Evolutionary conservation across 371 early-diverging fungal genomes (phyloP), one percentile per base, ranked within the genome.

Genomic region (Aphelidium insulamus): DNA sequence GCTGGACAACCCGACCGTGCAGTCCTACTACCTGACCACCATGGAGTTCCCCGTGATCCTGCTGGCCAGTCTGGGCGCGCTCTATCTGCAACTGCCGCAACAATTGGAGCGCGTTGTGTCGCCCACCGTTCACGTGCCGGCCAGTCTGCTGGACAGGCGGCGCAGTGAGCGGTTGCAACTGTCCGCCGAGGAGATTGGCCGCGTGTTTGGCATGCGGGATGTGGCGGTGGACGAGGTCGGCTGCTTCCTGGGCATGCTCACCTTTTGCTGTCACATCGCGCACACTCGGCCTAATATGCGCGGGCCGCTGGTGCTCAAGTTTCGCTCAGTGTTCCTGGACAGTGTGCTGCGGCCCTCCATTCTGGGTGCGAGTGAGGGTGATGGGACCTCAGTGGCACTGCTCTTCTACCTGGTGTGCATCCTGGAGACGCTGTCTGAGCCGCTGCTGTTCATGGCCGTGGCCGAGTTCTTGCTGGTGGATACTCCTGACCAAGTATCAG

Each of bases 401-500:
- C 70, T 92, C 37, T 76, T 69, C 37, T 92, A 92, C 40, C 62
- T 90, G 25, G 77, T 78, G 34, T 45, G 73, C 33, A 77, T 88
- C 37, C 43, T 86, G 5, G 73, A 72, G 26, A 62, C 66, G 0
- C 46, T 82, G 11, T 28, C 76, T 75, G 29, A 50, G 50, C 40
- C 91, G 88, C 6, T 52, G 50, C 48, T 91, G 90, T 26, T 76
- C 80, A n/a, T 82, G 68, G 10, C 88, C 83, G 14, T 91, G 91
- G 48, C 94, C 90, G 25, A 55, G 63, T 2, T 50, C 39, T 46
- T 87, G 84, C 0, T 62, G 68, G 36, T 58, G 53, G 46, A 92
- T 90, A 91, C 94, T 90, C 23, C 74, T 66, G 30, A 66, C 50
- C 50, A 94, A 63, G 44, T 90, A 91, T 16, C 57, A 48, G 3